A percentile compares a stretch with the other conserved stretches of the same genome.
These are phyloP conservation scores for Trichoderma sp. DNA, from an alignment of 2,329 filamentous ascomycete species.

Conservation along the genomic window DNA sequence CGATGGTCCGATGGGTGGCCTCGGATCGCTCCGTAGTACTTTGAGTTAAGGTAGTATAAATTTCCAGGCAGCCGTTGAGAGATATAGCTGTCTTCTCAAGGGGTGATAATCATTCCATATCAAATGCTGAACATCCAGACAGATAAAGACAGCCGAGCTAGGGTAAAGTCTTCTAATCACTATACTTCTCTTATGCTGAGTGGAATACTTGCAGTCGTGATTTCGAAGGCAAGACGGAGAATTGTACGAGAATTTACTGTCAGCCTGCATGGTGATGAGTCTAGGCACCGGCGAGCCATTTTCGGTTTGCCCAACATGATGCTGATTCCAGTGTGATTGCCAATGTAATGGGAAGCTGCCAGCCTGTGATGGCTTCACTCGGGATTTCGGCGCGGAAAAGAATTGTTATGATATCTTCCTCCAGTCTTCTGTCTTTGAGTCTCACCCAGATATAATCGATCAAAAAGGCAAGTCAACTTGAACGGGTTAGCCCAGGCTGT, in stretches of 20 bases:
- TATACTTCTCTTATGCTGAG: too few species aligned
- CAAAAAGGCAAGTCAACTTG: neutral
- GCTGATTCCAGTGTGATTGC: neutral
- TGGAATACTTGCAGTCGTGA: too few species aligned
- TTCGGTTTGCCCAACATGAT: neutral
- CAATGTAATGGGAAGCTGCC: neutral
- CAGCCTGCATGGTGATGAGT: neutral
- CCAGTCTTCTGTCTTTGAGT: neutral
- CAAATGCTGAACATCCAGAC: too few species aligned
- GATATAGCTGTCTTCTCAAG: too few species aligned
- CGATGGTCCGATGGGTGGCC: too few species aligned
- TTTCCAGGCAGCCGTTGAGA: too few species aligned
- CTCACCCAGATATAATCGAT: neutral
- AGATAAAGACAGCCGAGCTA: too few species aligned
- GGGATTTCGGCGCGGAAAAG: neutral
- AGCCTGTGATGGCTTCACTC: neutral
- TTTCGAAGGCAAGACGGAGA: neutral
- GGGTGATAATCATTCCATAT: too few species aligned
- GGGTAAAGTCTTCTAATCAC: too few species aligned
- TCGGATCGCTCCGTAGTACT: too few species aligned
- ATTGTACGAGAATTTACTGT: neutral
- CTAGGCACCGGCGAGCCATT: neutral
- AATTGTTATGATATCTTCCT: neutral
- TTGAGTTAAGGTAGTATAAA: too few species aligned
- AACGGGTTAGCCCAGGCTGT: neutral